phyloP scores from a whole-genome alignment of 306 rosid species.

The Gillenia trifoliata region DNA sequence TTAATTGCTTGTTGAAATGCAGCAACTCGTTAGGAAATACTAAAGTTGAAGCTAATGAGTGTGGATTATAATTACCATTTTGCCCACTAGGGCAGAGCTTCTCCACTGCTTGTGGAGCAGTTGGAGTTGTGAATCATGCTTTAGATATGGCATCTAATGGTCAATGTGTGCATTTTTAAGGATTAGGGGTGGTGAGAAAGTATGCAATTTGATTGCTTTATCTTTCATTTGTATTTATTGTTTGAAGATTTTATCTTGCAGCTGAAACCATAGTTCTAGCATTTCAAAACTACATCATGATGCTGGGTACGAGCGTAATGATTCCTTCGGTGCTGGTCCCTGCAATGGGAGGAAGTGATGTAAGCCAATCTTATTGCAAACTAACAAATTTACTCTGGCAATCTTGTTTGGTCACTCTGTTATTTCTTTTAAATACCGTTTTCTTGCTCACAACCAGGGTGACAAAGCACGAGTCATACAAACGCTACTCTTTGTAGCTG shows the following conservation, averaged over 20 bases:
- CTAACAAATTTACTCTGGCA: background rate
- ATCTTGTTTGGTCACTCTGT: background rate
- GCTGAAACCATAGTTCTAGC: conserved; percentile 83
- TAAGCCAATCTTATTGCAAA: conserved; percentile 34
- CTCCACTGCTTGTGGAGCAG: conserved; percentile 15
- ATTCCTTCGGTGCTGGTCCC: conserved; percentile 79
- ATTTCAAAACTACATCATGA: conserved; percentile 92
- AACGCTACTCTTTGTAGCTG: conserved; percentile 89
- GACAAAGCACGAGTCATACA: conserved; percentile 92
- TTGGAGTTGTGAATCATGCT: background rate
- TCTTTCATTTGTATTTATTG: background rate
- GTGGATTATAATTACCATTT: conserved; percentile 14
- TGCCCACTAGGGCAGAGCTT: background rate
- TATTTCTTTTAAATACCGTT: background rate
- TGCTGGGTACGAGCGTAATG: conserved; percentile 95
- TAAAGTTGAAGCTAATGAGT: background rate
- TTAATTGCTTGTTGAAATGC: conserved; percentile 1
- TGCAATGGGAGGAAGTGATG: conserved; percentile 92
- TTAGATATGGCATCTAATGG: background rate
- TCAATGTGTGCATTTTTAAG: background rate
- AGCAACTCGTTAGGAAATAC: background rate
- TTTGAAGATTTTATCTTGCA: conserved; percentile 39
- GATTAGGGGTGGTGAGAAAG: background rate
- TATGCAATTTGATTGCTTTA: background rate
- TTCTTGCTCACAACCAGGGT: conserved; percentile 51